phyloP scores from a whole-genome alignment of 345 rosid species.

The Geranium brycei region DNA sequence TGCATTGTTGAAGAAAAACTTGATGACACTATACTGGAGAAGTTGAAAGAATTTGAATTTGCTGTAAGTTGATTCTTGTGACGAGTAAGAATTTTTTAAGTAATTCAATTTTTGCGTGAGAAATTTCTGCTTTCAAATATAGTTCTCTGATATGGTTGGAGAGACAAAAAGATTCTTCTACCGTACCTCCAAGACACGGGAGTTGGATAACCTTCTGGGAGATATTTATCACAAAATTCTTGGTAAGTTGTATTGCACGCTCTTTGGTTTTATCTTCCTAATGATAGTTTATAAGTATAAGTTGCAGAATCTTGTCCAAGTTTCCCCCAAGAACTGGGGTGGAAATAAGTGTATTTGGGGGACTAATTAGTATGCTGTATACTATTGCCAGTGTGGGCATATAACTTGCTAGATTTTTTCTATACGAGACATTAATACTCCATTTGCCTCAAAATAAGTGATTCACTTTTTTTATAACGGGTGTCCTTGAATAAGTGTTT shows the following conservation, averaged over 20 bases:
- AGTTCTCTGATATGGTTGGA: constrained; percentile 72
- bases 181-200: constrained; percentile 77
- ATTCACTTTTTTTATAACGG: too few relatives aligned
- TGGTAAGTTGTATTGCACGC: constrained; percentile 26
- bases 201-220: constrained; percentile 77
- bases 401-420: too few relatives aligned
- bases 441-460: too few relatives aligned
- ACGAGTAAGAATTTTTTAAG: neutral
- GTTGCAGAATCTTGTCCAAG: neutral
- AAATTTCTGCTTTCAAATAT: constrained; percentile 8
- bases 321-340: neutral
- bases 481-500: too few relatives aligned
- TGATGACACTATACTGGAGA: constrained; percentile 39
- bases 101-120: neutral
- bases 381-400: too few relatives aligned
- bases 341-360: neutral
- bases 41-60: constrained; percentile 57
- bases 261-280: neutral
- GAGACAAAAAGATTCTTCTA: constrained; percentile 66
- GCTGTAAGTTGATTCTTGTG: constrained; percentile 35
- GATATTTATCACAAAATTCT: constrained; percentile 89
- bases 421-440: too few relatives aligned
- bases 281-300: neutral
- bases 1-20: constrained; percentile 68
- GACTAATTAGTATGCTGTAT: neutral